Base-by-base conservation (phyloP, 78 protist species). In the Abeoforma whisleri region DNA sequence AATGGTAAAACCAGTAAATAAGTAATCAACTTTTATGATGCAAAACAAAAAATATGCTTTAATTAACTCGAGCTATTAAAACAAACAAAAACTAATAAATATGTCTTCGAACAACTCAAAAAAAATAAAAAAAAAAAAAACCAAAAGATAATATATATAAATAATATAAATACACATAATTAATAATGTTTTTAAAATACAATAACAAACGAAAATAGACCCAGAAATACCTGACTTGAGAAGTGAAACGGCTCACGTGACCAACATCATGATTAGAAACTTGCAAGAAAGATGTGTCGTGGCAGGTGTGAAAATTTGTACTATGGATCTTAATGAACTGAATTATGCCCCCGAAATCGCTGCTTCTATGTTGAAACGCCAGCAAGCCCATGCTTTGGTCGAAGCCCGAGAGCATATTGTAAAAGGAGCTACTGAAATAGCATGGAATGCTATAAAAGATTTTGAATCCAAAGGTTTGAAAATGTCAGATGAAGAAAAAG, bases 341-440 rank as follows among this genome's bases (percentile, higher is more conserved):
- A 48, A 35, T 36, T 84, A 84, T 57, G 87, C 87, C 34, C 77
- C 87, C 25, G 82, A 72, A 28, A 69, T 84, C 2, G 87, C 87
- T 16, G 74, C 70, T n/a, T 35, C 36, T 0, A 84, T 84, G 87
- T 32, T 84, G 74, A 72, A 69, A 40, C 2, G 22, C 16, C 87
- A 84, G n/a, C 77, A 57, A 40, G 87, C 87, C 23, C 57, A 31
- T 23, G 87, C 87, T n/a, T n/a, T 69, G 34, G n/a, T 84, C 23
- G 77, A 62, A 48, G 87, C 87, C 12, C 74, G 87, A 22, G 71
- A 84, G 77, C 19, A 19, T 33, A 57, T 84, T 40, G 81, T 77
- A 2, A 34, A 77, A 57, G 81, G 81, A 25, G 81, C 81, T 2
- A 57, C 57, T n/a, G n/a, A 2, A 28, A 77, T 77, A 2, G 81